phyloP scores from a whole-genome alignment of 352 stramenopile genomes.

The Pythium sukuiense region DNA sequence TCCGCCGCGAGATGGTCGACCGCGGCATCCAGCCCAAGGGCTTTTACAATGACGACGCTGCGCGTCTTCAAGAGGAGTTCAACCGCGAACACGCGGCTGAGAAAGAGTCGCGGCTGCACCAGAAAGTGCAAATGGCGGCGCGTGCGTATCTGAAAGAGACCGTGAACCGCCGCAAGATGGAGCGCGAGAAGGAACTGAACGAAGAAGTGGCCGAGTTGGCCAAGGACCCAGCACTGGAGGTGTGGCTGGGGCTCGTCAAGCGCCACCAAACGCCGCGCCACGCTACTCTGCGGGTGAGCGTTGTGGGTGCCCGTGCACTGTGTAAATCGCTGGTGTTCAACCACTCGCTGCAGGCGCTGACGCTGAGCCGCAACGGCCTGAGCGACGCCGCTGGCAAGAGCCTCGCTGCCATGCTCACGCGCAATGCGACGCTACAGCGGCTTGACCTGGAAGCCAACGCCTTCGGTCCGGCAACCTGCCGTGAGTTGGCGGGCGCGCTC shows the following conservation, averaged over 20 bases:
- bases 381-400: conserved; percentile 66
- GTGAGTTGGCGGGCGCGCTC: conserved; percentile 60
- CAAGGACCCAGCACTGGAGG: conserved; percentile 62
- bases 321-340: conserved; percentile 74
- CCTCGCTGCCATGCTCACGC: conserved; percentile 54
- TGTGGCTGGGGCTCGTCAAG: conserved; percentile 69
- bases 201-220: conserved; percentile 79
- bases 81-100: conserved; percentile 71
- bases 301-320: conserved; percentile 54
- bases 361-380: conserved; percentile 62
- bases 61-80: conserved; percentile 79
- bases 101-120: conserved; percentile 56
- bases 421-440: conserved; percentile 59
- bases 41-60: conserved; percentile 85
- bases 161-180: conserved; percentile 63
- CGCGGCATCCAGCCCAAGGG: conserved; percentile 81
- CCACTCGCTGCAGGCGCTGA: conserved; percentile 63
- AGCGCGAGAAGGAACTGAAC: conserved; percentile 66
- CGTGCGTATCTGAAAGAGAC: conserved; percentile 77
- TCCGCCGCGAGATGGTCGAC: conserved; percentile 84
- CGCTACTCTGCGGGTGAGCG: conserved; percentile 52
- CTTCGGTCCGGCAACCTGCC: conserved; percentile 49
- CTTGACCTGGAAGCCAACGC: conserved; percentile 73
- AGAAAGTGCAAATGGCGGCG: conserved; percentile 69
- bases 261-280: conserved; percentile 51